Percentiles rank a stretch among this genome's conserved stretches.
Evolutionary conservation across 2,329 filamentous ascomycete species (phyloP).

Genomic region (Trematosphaeria pertusa): DNA sequence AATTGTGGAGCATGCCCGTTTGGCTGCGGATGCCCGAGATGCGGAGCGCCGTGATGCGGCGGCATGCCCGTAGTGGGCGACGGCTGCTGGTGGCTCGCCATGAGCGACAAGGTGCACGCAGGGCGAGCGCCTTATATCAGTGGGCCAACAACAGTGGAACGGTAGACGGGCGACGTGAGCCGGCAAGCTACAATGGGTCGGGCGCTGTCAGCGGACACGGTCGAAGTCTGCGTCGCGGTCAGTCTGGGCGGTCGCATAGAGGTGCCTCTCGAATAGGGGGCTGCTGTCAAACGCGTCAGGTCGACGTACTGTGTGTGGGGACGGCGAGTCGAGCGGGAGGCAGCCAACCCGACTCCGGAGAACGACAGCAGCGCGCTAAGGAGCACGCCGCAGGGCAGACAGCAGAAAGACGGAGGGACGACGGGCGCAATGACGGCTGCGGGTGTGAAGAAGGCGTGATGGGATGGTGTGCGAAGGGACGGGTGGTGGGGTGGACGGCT

Average conservation of each 20-base stretch:
- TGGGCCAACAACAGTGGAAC: neutral
- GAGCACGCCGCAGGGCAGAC: constrained; percentile 21
- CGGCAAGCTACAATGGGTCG: too few relatives aligned
- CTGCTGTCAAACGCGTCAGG: too few relatives aligned
- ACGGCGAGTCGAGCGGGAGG: too few relatives aligned
- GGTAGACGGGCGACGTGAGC: too few relatives aligned
- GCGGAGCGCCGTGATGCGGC: constrained; percentile 70
- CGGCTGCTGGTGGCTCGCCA: constrained; percentile 77
- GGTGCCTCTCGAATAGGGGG: neutral
- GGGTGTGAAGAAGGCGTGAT: neutral
- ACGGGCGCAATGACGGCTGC: neutral
- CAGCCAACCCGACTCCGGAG: constrained; percentile 11
- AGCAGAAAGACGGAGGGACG: constrained; percentile 10
- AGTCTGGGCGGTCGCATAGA: neutral
- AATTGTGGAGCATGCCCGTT: constrained; percentile 63
- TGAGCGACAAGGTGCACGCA: constrained; percentile 39
- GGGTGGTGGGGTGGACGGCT: constrained; percentile 9
- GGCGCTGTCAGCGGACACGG: neutral
- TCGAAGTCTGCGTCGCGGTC: neutral
- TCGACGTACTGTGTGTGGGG: too few relatives aligned
- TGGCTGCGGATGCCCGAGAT: constrained; percentile 65
- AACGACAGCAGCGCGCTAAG: constrained; percentile 32
- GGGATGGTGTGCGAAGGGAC: neutral
- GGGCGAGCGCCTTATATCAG: neutral
- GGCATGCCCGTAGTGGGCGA: constrained; percentile 79